A percentile compares a stretch with the other conserved stretches of the same genome.
Evolutionary conservation across 345 rosid species (phyloP).

Genomic region (Linum lewisii): DNA sequence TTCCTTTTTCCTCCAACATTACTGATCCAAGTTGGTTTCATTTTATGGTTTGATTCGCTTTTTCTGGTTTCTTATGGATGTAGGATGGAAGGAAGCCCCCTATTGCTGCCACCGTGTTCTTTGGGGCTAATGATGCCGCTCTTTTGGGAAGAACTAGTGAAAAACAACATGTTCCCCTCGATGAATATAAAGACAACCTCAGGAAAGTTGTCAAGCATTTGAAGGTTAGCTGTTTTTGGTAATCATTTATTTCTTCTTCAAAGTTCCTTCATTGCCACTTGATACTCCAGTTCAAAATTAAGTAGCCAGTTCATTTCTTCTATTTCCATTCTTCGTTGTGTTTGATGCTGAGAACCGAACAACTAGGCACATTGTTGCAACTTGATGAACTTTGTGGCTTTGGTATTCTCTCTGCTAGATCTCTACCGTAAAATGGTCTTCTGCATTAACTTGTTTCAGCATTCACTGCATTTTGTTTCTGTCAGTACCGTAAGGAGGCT

Average conservation of each 20-base stretch:
- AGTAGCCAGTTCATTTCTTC: not conserved
- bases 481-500: no score
- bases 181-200: slow-evolving; percentile 66
- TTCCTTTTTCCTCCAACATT: not conserved
- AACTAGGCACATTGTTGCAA: no score
- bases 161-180: slow-evolving; percentile 69
- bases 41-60: not conserved
- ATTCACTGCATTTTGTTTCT: no score
- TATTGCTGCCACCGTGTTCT: slow-evolving; percentile 66
- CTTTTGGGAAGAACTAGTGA: slow-evolving; percentile 59
- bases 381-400: no score
- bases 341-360: no score
- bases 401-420: no score
- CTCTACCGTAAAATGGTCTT: no score
- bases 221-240: no score
- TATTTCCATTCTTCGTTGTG: not conserved
- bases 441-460: no score
- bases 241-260: not conserved
- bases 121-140: slow-evolving; percentile 97
- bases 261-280: not conserved
- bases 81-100: slow-evolving; percentile 51
- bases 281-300: not conserved
- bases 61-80: slow-evolving; percentile 8
- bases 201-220: slow-evolving; percentile 62
- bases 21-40: slow-evolving; percentile 8